Evolutionary conservation across 306 rosid genomes (phyloP), one percentile per base, ranked within the genome.

Genomic region (Alnus glutinosa): DNA sequence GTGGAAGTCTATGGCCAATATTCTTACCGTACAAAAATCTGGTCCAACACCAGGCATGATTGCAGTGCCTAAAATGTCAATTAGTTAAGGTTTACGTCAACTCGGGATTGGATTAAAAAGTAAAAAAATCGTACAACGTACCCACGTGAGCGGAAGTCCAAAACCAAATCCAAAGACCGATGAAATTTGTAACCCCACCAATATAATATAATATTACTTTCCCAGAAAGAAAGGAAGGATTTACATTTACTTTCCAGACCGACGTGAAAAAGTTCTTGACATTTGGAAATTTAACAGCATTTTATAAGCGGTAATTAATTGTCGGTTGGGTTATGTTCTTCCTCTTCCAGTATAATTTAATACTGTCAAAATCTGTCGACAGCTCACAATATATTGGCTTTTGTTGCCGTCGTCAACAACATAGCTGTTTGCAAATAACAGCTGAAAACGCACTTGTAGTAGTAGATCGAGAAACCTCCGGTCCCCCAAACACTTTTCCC

Each of bases 221-320:
- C 49, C 50, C 47, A 75, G 3, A 75, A 5, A 42, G 16, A 62
- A 16, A 37, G 2, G 15, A 47, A 55, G 18, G 15, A 7, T 4
- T 23, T 23, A 23, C 28, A 23, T 23, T 23, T 44, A 75, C 14
- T 50, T 71, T 58, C 78, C 79, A 71, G 77, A 34, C 58, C 28
- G 28, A 23, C 28, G 28, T 23, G 28, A 71, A 50, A 28, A 52
- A 54, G 77, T 71, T 77, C 54, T 75, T 78, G 77, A 75, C 79
- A 83, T 80, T 75, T 83, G 55, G 15, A 71, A 77, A 64, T 70
- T 23, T 23, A 23, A 23, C 28, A 23, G 28, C 0, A 23, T 23
- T 23, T 23, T 23, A 23, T 23, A 23, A 23, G 28, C 28, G 28
- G 28, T 23, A 23, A 23, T 23, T 23, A 39, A 39, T 58, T 58